A percentile compares a stretch with the other conserved stretches of the same genome.
Evolutionary conservation across 768 basidiomycete species (phyloP).

Genomic region (Hortiboletus campestris): DNA sequence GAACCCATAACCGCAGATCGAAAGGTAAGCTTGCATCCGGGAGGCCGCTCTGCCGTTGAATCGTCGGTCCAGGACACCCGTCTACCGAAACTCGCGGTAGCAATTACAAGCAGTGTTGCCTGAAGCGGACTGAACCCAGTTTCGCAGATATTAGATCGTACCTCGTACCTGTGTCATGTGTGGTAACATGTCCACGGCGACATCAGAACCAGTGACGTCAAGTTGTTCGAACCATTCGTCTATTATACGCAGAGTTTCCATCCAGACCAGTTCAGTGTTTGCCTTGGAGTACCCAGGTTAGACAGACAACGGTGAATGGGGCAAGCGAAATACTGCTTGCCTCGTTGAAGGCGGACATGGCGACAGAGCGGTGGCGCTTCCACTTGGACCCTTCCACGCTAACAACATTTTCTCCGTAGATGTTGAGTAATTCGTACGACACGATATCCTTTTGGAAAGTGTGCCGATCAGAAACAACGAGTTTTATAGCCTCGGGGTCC

Average conservation of each 20-base stretch:
- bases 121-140: slow-evolving; percentile 5
- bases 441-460: slow-evolving; percentile 41
- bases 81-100: slow-evolving; percentile 43
- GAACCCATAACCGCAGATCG: slow-evolving; percentile 32
- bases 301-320: neutral
- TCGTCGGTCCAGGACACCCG: slow-evolving; percentile 36
- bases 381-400: slow-evolving; percentile 44
- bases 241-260: slow-evolving; percentile 39
- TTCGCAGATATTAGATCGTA: neutral
- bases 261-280: slow-evolving; percentile 50
- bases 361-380: slow-evolving; percentile 44
- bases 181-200: slow-evolving; percentile 17
- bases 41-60: slow-evolving; percentile 19
- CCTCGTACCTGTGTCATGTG: slow-evolving; percentile 15
- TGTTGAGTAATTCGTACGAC: slow-evolving; percentile 41
- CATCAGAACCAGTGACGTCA: slow-evolving; percentile 21
- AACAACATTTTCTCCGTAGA: slow-evolving; percentile 48
- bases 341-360: slow-evolving; percentile 52
- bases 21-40: slow-evolving; percentile 37
- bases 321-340: slow-evolving; percentile 18
- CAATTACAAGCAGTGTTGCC: slow-evolving; percentile 39
- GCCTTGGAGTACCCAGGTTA: slow-evolving; percentile 27
- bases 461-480: slow-evolving; percentile 31
- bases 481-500: slow-evolving; percentile 43
- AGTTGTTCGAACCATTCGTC: slow-evolving; percentile 44